These are phyloP conservation scores for Diversispora epigaea DNA, from an alignment of 192 early-diverging fungal genomes.

Conservation along the genomic window DNA sequence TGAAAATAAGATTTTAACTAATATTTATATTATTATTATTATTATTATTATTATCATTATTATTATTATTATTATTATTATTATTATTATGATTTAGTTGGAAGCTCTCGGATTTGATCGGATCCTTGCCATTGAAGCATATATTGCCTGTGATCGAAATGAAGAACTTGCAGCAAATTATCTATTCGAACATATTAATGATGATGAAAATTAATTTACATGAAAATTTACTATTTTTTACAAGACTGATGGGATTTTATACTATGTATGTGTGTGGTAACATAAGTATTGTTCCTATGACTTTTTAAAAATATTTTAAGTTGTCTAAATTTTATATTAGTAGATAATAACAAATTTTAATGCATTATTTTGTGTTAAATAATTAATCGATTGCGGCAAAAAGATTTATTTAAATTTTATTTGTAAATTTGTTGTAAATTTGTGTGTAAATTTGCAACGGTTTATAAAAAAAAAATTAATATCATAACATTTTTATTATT, in stretches of 20 bases:
- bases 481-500: too few relatives aligned
- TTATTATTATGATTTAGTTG: slow-evolving; percentile 48
- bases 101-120: slow-evolving; percentile 85
- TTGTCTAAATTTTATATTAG: too few relatives aligned
- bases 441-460: too few relatives aligned
- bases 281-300: too few relatives aligned
- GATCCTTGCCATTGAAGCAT: slow-evolving; percentile 84
- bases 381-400: too few relatives aligned
- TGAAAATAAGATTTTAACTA: background rate
- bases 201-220: slow-evolving; percentile 41
- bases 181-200: slow-evolving; percentile 78
- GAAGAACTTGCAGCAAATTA: slow-evolving; percentile 97
- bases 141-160: slow-evolving; percentile 96
- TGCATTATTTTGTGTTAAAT: too few relatives aligned
- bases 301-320: too few relatives aligned
- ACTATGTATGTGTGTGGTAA: background rate
- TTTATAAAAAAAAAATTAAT: too few relatives aligned
- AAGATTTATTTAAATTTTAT: too few relatives aligned
- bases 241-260: too few relatives aligned
- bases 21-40: background rate
- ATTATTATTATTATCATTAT: background rate
- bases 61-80: slow-evolving; percentile 22
- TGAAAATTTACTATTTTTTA: background rate
- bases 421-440: too few relatives aligned
- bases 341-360: too few relatives aligned